Percentiles rank a stretch among this genome's conserved stretches.
phyloP scores from a whole-genome alignment of 208 protist species.

The Trypanosoma platydactyli region DNA sequence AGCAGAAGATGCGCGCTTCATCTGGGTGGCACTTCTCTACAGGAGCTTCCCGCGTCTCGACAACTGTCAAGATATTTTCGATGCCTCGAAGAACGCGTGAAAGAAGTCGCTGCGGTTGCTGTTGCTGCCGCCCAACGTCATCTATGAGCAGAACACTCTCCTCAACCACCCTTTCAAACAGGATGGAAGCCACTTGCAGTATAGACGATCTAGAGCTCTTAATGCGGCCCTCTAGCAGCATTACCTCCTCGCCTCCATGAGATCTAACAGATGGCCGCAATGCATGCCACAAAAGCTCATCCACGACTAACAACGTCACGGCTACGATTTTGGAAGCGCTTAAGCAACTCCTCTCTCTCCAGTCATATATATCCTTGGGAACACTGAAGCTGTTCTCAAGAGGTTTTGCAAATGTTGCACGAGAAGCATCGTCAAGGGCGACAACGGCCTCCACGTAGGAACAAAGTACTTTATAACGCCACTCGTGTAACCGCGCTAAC shows the following conservation, averaged over 20 bases:
- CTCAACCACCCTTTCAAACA: conserved; percentile 3
- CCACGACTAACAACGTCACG: conserved; percentile 2
- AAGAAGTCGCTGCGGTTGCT: not conserved
- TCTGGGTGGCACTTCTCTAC: not conserved
- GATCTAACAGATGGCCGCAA: conserved; percentile 1
- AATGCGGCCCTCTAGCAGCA: not conserved
- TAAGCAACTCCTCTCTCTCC: not conserved
- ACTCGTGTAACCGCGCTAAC: conserved; percentile 4
- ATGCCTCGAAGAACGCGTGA: not conserved
- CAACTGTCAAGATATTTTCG: conserved; percentile 4
- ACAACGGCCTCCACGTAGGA: conserved; percentile 12
- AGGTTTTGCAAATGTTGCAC: not conserved
- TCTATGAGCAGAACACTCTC: not conserved
- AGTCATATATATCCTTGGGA: not conserved
- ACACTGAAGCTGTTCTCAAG: not conserved
- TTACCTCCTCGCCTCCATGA: not conserved
- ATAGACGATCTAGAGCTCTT: conserved; percentile 1
- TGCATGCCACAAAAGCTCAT: conserved; percentile 19
- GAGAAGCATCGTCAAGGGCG: conserved; percentile 5
- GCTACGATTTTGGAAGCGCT: conserved; percentile 2
- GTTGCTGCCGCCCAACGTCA: not conserved
- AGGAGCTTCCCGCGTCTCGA: not conserved
- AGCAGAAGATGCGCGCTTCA: not conserved
- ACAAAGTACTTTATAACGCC: conserved; percentile 17
- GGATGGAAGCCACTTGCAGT: not conserved